Conservation (phyloP, 768 basidiomycete genomes). For the Psilocybe tampanensis region DNA sequence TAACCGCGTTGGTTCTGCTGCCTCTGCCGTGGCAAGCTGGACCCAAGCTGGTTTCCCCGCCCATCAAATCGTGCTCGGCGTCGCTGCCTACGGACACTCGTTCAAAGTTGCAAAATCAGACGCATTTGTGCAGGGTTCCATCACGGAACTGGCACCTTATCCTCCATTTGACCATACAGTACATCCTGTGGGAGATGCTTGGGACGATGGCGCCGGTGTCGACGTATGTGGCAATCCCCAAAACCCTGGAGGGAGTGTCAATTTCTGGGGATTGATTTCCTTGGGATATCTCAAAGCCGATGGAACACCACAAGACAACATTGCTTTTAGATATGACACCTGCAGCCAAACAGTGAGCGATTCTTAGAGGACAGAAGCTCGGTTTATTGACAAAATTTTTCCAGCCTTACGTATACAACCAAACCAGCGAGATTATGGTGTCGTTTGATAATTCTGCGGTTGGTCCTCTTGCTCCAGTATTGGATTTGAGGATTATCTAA, state of each 20-base stretch:
- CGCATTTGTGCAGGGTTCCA: slow-evolving; percentile 47
- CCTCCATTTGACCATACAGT: slow-evolving; percentile 53
- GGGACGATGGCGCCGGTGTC: slow-evolving; percentile 53
- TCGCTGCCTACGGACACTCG: slow-evolving; percentile 83
- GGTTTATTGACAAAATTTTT: background rate
- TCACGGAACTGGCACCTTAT: slow-evolving; percentile 43
- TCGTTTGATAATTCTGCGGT: slow-evolving; percentile 49
- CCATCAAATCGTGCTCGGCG: slow-evolving; percentile 72
- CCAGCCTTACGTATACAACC: slow-evolving; percentile 49
- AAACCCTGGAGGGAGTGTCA: slow-evolving; percentile 52
- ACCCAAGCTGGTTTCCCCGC: slow-evolving; percentile 79
- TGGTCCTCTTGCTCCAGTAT: slow-evolving; percentile 1
- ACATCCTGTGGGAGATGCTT: slow-evolving; percentile 61
- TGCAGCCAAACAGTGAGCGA: slow-evolving; percentile 76
- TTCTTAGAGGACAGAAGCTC: background rate
- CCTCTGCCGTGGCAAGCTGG: slow-evolving; percentile 75
- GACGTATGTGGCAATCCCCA: slow-evolving; percentile 62
- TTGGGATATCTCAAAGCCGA: slow-evolving; percentile 54
- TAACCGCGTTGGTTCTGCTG: slow-evolving; percentile 74
- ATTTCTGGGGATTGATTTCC: slow-evolving; percentile 68
- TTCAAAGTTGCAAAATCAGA: slow-evolving; percentile 51
- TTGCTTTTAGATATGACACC: slow-evolving; percentile 55
- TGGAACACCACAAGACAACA: slow-evolving; percentile 49
- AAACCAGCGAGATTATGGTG: slow-evolving; percentile 45
- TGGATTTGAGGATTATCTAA: no score